A percentile compares a stretch with the other conserved stretches of the same genome.
Conservation (phyloP, 176 grass and related monocot genomes). For the Chrysopogon serrulatus region DNA sequence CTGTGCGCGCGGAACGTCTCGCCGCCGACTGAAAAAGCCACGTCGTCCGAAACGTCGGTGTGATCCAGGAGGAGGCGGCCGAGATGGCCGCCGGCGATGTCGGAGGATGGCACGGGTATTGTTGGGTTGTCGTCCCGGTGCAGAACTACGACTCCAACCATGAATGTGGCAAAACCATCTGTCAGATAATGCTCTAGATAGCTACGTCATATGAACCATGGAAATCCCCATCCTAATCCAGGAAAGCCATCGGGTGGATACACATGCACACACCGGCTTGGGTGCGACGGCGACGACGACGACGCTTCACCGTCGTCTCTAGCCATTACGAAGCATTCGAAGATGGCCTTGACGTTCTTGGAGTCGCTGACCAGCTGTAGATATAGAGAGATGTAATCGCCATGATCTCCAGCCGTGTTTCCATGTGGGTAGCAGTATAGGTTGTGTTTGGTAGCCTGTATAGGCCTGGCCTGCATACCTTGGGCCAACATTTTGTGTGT, state of each 20-base stretch:
- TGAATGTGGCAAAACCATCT: background rate
- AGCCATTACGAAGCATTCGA: background rate
- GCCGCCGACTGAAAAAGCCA: conserved; percentile 4
- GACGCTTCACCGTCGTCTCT: background rate
- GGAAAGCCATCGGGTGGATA: background rate
- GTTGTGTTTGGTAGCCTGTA: no score
- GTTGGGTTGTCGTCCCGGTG: no score
- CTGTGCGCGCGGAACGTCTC: conserved; percentile 21
- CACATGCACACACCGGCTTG: background rate
- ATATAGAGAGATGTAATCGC: background rate
- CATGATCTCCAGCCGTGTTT: fast-evolving
- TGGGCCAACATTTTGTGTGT: no score
- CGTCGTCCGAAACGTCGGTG: background rate
- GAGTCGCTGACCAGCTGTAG: background rate
- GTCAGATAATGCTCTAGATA: background rate
- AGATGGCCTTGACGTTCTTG: background rate
- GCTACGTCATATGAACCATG: background rate
- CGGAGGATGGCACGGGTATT: background rate
- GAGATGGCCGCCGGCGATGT: background rate
- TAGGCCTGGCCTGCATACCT: no score
- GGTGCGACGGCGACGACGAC: background rate
- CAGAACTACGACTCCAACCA: background rate
- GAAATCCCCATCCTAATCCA: background rate
- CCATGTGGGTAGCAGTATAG: background rate
- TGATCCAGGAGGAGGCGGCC: conserved; percentile 5